Conservation (phyloP, 371 early-diverging fungal species). For the Apophysomyces ossiformis region DNA sequence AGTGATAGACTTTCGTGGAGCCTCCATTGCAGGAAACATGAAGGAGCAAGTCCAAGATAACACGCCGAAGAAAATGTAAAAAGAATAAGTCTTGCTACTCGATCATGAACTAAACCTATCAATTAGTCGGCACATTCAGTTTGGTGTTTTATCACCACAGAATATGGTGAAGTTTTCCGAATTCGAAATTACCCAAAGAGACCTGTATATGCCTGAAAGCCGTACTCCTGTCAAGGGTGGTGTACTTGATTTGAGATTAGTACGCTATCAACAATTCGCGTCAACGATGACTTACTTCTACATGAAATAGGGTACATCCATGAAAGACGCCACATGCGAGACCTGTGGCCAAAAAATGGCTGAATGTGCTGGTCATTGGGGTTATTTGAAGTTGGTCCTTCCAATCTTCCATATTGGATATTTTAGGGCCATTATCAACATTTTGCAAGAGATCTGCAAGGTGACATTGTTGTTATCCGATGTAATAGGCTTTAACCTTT, state of each 20-base stretch:
- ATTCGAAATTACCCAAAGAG: conserved; percentile 88
- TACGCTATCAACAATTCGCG: conserved; percentile 35
- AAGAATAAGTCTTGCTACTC: background rate
- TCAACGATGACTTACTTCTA: background rate
- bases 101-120: conserved; percentile 19
- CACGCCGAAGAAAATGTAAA: conserved; percentile 83
- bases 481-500: no score
- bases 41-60: conserved; percentile 81
- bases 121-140: conserved; percentile 84
- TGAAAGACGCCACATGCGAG: conserved; percentile 83
- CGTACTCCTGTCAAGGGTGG: conserved; percentile 85
- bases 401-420: conserved; percentile 99
- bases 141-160: conserved; percentile 87
- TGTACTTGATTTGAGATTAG: conserved; percentile 89
- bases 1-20: background rate
- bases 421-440: conserved; percentile 87
- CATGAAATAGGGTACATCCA: conserved; percentile 81
- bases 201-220: conserved; percentile 87
- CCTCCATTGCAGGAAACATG: conserved; percentile 46
- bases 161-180: conserved; percentile 87
- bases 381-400: conserved; percentile 90
- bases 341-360: conserved; percentile 92
- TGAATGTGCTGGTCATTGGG: conserved; percentile 99
- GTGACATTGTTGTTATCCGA: conserved; percentile 28
- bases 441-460: conserved; percentile 98